Evolutionary conservation across 768 basidiomycete genomes (phyloP).

Genomic region (Pleurotus tuber-regium): DNA sequence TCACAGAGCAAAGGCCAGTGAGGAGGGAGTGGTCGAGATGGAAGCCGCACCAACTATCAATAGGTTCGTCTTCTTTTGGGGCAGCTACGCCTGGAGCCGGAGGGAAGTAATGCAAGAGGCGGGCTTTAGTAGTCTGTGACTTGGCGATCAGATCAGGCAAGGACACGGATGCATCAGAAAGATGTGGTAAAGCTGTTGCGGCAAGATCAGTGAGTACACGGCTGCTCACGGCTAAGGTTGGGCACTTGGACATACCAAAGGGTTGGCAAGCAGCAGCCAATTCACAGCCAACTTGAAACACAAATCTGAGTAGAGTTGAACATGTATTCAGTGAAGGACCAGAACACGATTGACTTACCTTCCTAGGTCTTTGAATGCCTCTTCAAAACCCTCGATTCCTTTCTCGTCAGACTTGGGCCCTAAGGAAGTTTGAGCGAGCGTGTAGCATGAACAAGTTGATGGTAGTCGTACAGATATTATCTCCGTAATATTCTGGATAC

Average conservation of each 20-base stretch:
- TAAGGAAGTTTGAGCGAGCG: constrained; percentile 21
- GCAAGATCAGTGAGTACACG: background rate
- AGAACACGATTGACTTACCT: constrained; percentile 31
- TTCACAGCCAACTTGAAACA: constrained; percentile 80
- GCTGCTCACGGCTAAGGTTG: background rate
- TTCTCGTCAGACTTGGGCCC: constrained; percentile 63
- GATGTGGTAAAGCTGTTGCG: constrained; percentile 68
- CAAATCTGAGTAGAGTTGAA: constrained; percentile 44
- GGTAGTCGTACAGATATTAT: constrained; percentile 72
- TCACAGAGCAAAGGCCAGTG: constrained; percentile 89
- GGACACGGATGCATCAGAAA: constrained; percentile 65
- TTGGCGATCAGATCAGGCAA: constrained; percentile 68
- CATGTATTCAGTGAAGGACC: constrained; percentile 8
- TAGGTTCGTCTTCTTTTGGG: constrained; percentile 54
- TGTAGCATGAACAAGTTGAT: background rate
- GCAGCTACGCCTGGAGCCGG: constrained; percentile 41
- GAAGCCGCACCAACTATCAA: constrained; percentile 94
- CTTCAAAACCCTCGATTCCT: constrained; percentile 74
- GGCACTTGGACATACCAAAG: constrained; percentile 56
- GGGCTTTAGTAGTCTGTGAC: constrained; percentile 86
- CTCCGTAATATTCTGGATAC: constrained; percentile 83
- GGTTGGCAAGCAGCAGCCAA: constrained; percentile 88
- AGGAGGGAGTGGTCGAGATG: constrained; percentile 90
- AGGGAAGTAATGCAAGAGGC: constrained; percentile 96
- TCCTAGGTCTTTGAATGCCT: constrained; percentile 86